phyloP scores from a whole-genome alignment of 495 filamentous ascomycete genomes.

The Penicillium silybi region DNA sequence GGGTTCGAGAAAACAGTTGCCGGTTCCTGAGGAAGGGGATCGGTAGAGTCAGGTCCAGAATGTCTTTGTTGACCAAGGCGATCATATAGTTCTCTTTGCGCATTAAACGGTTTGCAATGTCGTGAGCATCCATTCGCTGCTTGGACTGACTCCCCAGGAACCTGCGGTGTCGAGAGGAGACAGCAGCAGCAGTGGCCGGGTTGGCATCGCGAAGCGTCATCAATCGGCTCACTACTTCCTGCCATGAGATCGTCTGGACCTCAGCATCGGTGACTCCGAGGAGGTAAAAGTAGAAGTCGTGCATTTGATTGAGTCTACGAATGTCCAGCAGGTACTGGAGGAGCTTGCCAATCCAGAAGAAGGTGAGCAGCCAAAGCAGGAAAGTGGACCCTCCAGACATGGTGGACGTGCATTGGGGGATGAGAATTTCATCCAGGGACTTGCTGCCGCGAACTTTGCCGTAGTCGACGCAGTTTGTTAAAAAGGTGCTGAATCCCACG shows the following conservation, averaged over 20 bases:
- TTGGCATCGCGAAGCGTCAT: slow-evolving; percentile 88
- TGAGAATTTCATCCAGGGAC: slow-evolving; percentile 69
- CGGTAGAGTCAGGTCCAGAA: slow-evolving; percentile 80
- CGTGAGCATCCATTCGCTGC: slow-evolving; percentile 91
- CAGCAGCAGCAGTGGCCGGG: slow-evolving; percentile 67
- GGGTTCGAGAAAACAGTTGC: slow-evolving; percentile 72
- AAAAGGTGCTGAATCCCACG: slow-evolving; percentile 76
- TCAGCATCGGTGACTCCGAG: slow-evolving; percentile 85
- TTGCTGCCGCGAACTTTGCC: slow-evolving; percentile 67
- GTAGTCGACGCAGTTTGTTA: slow-evolving; percentile 87
- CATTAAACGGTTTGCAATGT: slow-evolving; percentile 97
- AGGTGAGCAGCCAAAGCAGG: slow-evolving; percentile 78
- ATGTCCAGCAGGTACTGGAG: slow-evolving; percentile 73
- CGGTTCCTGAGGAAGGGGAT: slow-evolving; percentile 76
- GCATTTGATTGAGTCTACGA: slow-evolving; percentile 69
- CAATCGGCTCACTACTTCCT: slow-evolving; percentile 83
- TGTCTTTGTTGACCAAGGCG: slow-evolving; percentile 93
- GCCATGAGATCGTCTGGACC: slow-evolving; percentile 96
- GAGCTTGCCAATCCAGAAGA: slow-evolving; percentile 80
- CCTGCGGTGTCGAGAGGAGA: slow-evolving; percentile 57
- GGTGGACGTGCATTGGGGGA: slow-evolving; percentile 77
- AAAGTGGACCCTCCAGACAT: slow-evolving; percentile 80
- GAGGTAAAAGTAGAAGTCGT: slow-evolving; percentile 84
- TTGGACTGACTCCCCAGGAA: slow-evolving; percentile 84
- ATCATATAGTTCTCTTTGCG: slow-evolving; percentile 95